phyloP scores from a whole-genome alignment of 495 filamentous ascomycete genomes.

The Neurospora terricola region DNA sequence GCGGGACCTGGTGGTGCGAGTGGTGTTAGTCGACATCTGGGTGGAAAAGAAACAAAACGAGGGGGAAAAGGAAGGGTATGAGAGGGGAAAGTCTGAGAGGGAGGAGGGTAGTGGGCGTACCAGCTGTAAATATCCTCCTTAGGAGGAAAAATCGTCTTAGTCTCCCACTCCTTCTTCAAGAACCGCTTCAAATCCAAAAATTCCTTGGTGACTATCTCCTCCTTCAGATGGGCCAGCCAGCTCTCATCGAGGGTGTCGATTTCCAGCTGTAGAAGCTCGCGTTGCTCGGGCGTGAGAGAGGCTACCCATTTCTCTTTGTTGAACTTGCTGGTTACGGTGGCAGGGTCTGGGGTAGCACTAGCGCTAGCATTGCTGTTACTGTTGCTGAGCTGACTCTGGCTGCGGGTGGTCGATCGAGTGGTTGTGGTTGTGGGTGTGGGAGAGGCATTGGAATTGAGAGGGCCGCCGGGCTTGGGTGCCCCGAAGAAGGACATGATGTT shows the following conservation, averaged over 20 bases:
- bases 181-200: constrained; percentile 86
- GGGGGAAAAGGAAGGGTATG: no score
- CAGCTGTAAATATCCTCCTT: constrained; percentile 88
- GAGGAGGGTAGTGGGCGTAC: no score
- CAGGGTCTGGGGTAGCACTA: constrained; percentile 10
- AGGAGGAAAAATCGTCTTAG: constrained; percentile 73
- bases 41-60: no score
- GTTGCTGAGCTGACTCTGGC: constrained; percentile 11
- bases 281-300: constrained; percentile 70
- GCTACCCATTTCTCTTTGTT: constrained; percentile 82
- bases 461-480: constrained; percentile 20
- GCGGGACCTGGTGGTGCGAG: no score
- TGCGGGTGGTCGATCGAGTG: not conserved
- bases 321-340: constrained; percentile 46
- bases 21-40: no score
- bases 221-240: constrained; percentile 81
- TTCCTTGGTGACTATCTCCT: constrained; percentile 63
- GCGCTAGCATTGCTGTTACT: constrained; percentile 14
- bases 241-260: constrained; percentile 84
- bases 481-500: constrained; percentile 48
- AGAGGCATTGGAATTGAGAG: not conserved
- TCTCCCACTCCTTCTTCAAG: constrained; percentile 65
- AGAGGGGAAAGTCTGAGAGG: no score
- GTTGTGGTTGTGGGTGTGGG: not conserved
- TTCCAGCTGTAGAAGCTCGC: constrained; percentile 70